phyloP scores from a whole-genome alignment of 1,284 basidiomycete species.

The Apiotrichum laibachii region DNA sequence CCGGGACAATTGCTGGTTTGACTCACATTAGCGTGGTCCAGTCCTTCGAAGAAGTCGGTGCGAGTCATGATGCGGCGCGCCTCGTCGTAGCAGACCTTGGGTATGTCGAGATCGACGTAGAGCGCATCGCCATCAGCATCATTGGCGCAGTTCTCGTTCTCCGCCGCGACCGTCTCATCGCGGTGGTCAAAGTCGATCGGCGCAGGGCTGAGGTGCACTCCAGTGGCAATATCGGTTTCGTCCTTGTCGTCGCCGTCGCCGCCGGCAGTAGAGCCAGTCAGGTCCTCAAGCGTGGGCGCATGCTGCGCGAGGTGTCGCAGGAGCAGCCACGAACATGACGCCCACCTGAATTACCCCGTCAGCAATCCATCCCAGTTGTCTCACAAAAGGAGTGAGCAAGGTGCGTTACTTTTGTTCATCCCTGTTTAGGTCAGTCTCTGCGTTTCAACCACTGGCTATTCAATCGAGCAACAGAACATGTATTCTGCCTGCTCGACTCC shows the following conservation, averaged over 20 bases:
- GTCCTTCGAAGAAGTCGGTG: slow-evolving; percentile 68
- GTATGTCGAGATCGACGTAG: slow-evolving; percentile 33
- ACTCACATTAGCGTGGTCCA: slow-evolving; percentile 51
- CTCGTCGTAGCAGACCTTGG: slow-evolving; percentile 45
- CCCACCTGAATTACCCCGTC: slow-evolving; percentile 14
- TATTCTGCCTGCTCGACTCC: not conserved
- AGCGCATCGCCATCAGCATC: slow-evolving; percentile 5
- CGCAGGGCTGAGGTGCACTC: not conserved
- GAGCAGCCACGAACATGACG: slow-evolving; percentile 70
- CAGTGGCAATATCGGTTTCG: not conserved
- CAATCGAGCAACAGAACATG: not conserved
- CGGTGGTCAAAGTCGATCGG: not conserved
- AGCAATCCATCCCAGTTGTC: not conserved
- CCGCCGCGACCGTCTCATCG: slow-evolving; percentile 4
- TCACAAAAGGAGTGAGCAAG: not conserved
- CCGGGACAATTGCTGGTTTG: too few relatives aligned
- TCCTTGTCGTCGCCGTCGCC: not conserved
- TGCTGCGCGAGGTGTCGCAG: slow-evolving; percentile 62
- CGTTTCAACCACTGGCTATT: not conserved
- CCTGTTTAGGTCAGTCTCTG: slow-evolving; percentile 24
- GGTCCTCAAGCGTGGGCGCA: slow-evolving; percentile 7
- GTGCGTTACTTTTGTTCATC: slow-evolving; percentile 67
- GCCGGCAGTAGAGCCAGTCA: not conserved
- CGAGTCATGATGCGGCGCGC: slow-evolving; percentile 70
- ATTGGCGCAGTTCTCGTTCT: slow-evolving; percentile 9